Evolutionary conservation across 2,329 filamentous ascomycete species (phyloP), one percentile per base, ranked within the genome.

Genomic region (Apiospora malaysiana): DNA sequence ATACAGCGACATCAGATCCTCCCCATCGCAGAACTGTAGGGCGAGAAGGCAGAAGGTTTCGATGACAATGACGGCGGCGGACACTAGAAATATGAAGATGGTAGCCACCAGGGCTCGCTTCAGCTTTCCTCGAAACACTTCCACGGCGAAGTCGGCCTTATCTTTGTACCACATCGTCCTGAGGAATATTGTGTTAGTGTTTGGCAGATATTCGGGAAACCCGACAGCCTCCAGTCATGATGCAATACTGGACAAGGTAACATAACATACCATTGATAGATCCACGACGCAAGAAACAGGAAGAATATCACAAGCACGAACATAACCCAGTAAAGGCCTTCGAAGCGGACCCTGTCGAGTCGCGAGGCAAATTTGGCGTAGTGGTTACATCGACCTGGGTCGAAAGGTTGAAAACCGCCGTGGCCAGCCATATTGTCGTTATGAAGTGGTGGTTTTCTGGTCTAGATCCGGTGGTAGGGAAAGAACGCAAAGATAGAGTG

Each of bases 21-120:
- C 88, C 12, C 87, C 88, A 47, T 88, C 86, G 73, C 88, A 90
- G 73, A 88, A 90, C 73, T 90, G 86, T 5, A 89, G 78, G 0
- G 86, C 86, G 70, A 89, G 75, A 23, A 89, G 83, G 14, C 82
- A 80, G 70, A 85, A 90, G 18, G 86, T 86, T 76, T 90, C 88
- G 79, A 90, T 82, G 69, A 89, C 79, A 40, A 88, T 81, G 16
- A 85, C 79, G 43, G 79, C 78, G 4, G 84, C 81, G 0, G 86
- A 84, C 0, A 86, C 69, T 4, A 80, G 47, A 25, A 88, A 84
- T 73, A 87, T 86, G 7, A 77, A 75, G 14, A 83, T 73, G 70
- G 82, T 85, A 72, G 86, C 79, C 10, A 78, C 76, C 49, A 89
- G 83, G 71, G 84, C 85, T 10, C 72, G 72, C 66, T 77, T 78